Evolutionary conservation across 805 yeast genomes (phyloP).

Genomic region (Ogataea dorogensis): DNA sequence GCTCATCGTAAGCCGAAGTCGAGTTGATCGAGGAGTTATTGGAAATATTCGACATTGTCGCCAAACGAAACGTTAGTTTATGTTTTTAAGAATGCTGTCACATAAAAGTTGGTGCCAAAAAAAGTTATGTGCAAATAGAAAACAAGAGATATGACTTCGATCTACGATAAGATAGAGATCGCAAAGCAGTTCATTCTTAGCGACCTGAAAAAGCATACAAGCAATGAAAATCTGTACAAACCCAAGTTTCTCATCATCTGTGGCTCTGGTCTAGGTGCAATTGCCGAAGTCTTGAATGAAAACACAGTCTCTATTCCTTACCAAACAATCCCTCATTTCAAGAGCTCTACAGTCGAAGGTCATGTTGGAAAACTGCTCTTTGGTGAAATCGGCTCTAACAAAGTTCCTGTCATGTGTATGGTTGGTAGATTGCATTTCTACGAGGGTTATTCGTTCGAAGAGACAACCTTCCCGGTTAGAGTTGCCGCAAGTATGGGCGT

Average conservation of each 20-base stretch:
- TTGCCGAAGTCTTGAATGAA: constrained; percentile 52
- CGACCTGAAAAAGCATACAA: constrained; percentile 11
- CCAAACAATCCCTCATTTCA: constrained; percentile 74
- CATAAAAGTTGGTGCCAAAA: constrained; percentile 4
- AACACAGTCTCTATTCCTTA: constrained; percentile 57
- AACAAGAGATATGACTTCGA: constrained; percentile 4
- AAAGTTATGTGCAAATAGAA: constrained; percentile 2
- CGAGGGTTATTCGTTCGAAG: constrained; percentile 84
- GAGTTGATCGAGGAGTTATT: constrained; percentile 13
- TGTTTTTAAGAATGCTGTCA: constrained; percentile 8
- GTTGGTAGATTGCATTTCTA: constrained; percentile 90
- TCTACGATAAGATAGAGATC: constrained; percentile 13
- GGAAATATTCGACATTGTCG: constrained; percentile 9
- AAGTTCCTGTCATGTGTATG: constrained; percentile 86
- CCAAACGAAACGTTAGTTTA: not conserved
- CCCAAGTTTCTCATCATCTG: constrained; percentile 82
- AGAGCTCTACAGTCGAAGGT: constrained; percentile 81
- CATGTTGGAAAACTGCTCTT: constrained; percentile 82
- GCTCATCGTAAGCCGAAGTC: constrained; percentile 11
- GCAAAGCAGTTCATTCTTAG: constrained; percentile 17
- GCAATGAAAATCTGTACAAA: constrained; percentile 8
- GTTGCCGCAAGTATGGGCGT: constrained; percentile 66
- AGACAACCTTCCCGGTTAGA: constrained; percentile 83
- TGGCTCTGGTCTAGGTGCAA: constrained; percentile 93
- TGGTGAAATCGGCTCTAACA: constrained; percentile 67